Percentiles rank a stretch among this genome's conserved stretches.
These are phyloP conservation scores for Clitopilus passeckerianus DNA, from an alignment of 768 basidiomycete genomes.

Conservation along the genomic window DNA sequence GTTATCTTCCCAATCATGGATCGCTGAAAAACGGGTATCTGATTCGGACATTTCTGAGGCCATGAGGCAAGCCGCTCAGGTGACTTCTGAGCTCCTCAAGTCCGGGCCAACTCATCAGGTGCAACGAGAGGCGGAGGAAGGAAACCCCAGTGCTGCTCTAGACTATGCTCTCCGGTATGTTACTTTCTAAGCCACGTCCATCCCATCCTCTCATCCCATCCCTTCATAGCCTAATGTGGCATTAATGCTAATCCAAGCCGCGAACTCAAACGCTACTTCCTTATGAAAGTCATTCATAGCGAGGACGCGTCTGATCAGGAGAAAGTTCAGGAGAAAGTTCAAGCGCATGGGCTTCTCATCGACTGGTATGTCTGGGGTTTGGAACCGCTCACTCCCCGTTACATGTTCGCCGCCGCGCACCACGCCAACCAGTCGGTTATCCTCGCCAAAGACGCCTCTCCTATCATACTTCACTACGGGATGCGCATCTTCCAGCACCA, in stretches of 20 bases:
- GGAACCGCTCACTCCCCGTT: constrained; percentile 1
- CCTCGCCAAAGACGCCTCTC: constrained; percentile 8
- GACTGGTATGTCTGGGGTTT: constrained; percentile 6
- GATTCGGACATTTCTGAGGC: not conserved
- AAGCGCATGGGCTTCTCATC: constrained; percentile 12
- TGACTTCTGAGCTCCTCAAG: constrained; percentile 2
- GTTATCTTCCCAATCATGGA: too few relatives aligned
- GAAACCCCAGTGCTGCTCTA: constrained; percentile 8
- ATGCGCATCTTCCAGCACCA: constrained; percentile 9
- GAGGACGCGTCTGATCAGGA: constrained; percentile 1
- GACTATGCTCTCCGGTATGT: constrained; percentile 12
- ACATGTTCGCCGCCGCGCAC: constrained; percentile 13
- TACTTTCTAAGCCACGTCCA: not conserved
- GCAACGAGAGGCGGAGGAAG: constrained; percentile 11
- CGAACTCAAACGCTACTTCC: constrained; percentile 5
- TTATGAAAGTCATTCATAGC: constrained; percentile 9
- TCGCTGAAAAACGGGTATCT: too few relatives aligned
- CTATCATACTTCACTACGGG: constrained; percentile 17
- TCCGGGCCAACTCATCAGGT: constrained; percentile 2
- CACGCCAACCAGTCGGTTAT: constrained; percentile 14
- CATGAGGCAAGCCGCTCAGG: not conserved
- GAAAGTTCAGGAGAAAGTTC: constrained; percentile 6
- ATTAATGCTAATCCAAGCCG: constrained; percentile 9
- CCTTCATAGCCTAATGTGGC: constrained; percentile 5
- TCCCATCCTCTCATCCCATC: not conserved